Percentiles rank a stretch among this genome's conserved stretches.
These are phyloP conservation scores for Nicotiana tomentosiformis DNA, from an alignment of 257 asterid genomes.

Conservation along the genomic window DNA sequence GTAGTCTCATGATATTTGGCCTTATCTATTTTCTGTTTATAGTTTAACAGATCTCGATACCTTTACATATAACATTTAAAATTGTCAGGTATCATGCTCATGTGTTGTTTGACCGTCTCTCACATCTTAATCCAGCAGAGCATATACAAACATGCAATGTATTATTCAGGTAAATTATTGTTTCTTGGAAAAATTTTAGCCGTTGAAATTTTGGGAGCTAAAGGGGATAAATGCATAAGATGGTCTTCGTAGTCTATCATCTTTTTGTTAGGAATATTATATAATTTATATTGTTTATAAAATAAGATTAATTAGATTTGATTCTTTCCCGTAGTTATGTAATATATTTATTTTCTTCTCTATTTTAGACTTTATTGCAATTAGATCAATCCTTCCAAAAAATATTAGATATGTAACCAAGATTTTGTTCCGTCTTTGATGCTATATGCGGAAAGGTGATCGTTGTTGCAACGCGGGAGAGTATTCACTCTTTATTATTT, in stretches of 20 bases:
- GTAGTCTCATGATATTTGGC: neutral
- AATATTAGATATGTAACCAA: neutral
- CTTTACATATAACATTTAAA: neutral
- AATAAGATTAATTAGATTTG: neutral
- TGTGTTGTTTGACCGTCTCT: constrained; percentile 74
- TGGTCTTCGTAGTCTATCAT: neutral
- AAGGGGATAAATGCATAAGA: neutral
- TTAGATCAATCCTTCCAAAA: neutral
- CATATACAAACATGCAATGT: constrained; percentile 67
- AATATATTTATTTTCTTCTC: neutral
- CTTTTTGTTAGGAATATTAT: neutral
- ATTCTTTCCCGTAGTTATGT: neutral
- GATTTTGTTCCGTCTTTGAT: neutral
- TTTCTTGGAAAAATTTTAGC: neutral
- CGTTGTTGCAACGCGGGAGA: neutral
- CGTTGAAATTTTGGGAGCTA: neutral
- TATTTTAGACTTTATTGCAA: neutral
- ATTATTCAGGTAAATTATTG: constrained; percentile 56
- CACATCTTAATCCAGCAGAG: constrained; percentile 86
- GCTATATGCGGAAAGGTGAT: neutral
- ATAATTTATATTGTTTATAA: neutral
- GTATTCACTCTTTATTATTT: neutral
- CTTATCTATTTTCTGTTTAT: neutral
- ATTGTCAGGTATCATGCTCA: constrained; percentile 81
- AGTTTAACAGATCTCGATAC: neutral